A percentile compares a stretch with the other conserved stretches of the same genome.
Evolutionary conservation across 805 yeast genomes (phyloP).

Genomic region (Myxozyma neotropica): DNA sequence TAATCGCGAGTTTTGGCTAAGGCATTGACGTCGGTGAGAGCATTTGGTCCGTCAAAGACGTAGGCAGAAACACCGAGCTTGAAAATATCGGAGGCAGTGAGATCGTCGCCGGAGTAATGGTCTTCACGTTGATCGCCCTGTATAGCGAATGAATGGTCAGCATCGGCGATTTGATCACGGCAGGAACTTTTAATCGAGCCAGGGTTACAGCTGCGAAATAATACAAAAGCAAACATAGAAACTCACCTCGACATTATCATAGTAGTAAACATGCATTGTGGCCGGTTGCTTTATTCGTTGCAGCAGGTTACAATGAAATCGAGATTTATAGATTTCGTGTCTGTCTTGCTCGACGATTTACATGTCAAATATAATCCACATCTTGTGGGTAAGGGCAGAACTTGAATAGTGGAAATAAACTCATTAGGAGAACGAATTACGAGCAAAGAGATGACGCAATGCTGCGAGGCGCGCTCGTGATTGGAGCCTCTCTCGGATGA

Average conservation of each 20-base stretch:
- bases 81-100: conserved; percentile 7
- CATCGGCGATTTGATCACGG: too few relatives aligned
- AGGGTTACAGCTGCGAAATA: neutral
- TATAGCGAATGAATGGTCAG: neutral
- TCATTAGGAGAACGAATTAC: neutral
- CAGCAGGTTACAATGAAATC: neutral
- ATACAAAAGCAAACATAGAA: neutral
- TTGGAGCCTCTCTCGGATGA: too few relatives aligned
- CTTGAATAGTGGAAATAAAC: neutral
- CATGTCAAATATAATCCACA: neutral
- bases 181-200: too few relatives aligned
- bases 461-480: neutral
- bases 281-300: neutral
- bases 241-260: conserved; percentile 32
- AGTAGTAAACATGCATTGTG: conserved; percentile 35
- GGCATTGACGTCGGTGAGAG: conserved; percentile 57
- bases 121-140: conserved; percentile 30
- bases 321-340: too few relatives aligned
- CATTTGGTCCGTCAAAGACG: conserved; percentile 42
- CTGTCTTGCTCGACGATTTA: too few relatives aligned
- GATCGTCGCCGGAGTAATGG: conserved; percentile 22
- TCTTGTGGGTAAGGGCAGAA: neutral
- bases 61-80: conserved; percentile 28
- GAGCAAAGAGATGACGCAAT: neutral
- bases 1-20: conserved; percentile 73